Conservation (phyloP, 1,284 basidiomycete species). For the Ustanciosporium gigantosporum region DNA sequence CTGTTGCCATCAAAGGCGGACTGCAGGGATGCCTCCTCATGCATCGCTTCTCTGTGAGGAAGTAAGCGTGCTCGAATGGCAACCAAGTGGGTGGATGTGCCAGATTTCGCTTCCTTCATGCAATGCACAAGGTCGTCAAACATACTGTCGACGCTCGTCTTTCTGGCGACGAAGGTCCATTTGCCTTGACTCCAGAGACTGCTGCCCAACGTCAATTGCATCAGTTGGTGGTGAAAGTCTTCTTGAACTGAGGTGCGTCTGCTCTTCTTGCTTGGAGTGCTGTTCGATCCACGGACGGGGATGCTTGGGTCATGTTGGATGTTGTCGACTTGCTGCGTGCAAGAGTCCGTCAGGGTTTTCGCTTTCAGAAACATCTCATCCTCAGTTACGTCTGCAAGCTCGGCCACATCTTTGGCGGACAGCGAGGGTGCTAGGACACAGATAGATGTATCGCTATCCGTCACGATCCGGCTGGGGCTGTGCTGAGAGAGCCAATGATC, state of each 20-base stretch:
- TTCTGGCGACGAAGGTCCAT: conserved; percentile 16
- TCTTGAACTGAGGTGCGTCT: conserved; percentile 16
- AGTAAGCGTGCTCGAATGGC: conserved; percentile 16
- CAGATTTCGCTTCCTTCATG: conserved; percentile 9
- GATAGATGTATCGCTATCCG: too few relatives aligned
- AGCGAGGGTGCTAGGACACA: too few relatives aligned
- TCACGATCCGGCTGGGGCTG: too few relatives aligned
- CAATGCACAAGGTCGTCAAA: conserved; percentile 9
- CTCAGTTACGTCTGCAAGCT: too few relatives aligned
- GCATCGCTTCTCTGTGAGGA: background rate
- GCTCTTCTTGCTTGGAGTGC: conserved; percentile 26
- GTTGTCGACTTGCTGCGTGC: too few relatives aligned
- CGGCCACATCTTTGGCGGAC: too few relatives aligned
- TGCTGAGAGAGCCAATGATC: too few relatives aligned
- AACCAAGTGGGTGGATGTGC: conserved; percentile 4
- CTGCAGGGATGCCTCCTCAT: too few relatives aligned
- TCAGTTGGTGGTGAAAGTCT: conserved; percentile 15
- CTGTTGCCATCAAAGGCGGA: background rate
- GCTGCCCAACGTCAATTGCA: conserved; percentile 7
- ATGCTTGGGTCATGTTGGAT: too few relatives aligned
- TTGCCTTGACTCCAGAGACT: conserved; percentile 19
- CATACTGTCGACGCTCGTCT: conserved; percentile 5
- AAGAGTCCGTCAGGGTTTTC: too few relatives aligned
- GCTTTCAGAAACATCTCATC: too few relatives aligned
- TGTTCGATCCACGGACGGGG: too few relatives aligned